Evolutionary conservation across 2,329 filamentous ascomycete species (phyloP), one percentile per base, ranked within the genome.

Genomic region (Diplocarpon rosae): DNA sequence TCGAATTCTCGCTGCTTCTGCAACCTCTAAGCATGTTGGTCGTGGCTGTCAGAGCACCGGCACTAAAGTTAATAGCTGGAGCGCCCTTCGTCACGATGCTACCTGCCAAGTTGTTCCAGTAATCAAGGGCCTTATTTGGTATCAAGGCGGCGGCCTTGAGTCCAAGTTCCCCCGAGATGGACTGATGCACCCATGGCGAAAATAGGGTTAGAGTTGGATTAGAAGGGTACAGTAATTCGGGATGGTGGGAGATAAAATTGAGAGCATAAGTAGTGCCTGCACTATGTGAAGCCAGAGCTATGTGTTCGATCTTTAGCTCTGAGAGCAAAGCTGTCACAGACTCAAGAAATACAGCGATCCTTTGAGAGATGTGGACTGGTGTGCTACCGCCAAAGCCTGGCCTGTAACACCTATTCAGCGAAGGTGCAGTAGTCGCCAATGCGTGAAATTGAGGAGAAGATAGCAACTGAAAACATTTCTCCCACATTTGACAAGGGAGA

Each of bases 311-410:
- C 0, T 55, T 38, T 5, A 71, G 58, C 34, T 59, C 46, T 4
- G 54, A 31, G 5, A 71, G 55, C 0, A 71, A 53, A 4, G 47
- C 50, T 29, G 67, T 66, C 1, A 70, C 55, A 1, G 62, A 60
- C 48, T 70, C 66, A 17, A 68, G 54, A 62, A 65, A 71, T 15
- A 59, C 53, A 5, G 54, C 35, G 13, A 70, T 54, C 3, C 69
- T 60, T 12, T 61, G 39, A 9, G 56, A 38, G 5, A 69, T 48
- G 1, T 57, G 47, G 0, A 69, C 66, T 2, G 58, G 51, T 0
- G 65, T 66, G 11, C 67, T 68, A 30, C 60, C 65, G 15, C 69
- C 69, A 45, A 69, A 62, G n/a, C 62, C 66, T 12, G 67, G 65
- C 49, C 68, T 68, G 28, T 42, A 10, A 31, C 66, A 24, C 45